These are phyloP conservation scores for Gaertneriomyces sp. DNA, from an alignment of 192 early-diverging fungal genomes.

Conservation along the genomic window DNA sequence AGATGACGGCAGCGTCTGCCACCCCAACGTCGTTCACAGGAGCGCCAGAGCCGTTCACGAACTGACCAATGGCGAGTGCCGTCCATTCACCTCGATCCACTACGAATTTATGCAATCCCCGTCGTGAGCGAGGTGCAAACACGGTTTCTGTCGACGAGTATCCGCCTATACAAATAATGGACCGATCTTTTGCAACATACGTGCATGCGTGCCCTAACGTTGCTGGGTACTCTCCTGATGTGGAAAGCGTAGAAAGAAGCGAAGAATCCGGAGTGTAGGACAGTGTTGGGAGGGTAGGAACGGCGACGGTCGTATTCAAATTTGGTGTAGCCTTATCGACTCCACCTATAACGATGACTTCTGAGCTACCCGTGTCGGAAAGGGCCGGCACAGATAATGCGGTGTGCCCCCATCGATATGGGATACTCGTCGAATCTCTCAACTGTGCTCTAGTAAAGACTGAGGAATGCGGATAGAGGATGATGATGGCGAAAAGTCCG, in stretches of 20 bases:
- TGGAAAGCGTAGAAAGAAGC: not conserved
- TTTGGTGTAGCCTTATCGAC: not conserved
- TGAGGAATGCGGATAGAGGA: too few relatives aligned
- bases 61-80: not conserved
- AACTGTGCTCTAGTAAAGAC: not conserved
- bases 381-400: not conserved
- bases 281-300: not conserved
- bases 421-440: not conserved
- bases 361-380: too few relatives aligned
- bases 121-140: conserved; percentile 3
- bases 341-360: conserved; percentile 1
- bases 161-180: conserved; percentile 9
- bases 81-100: conserved; percentile 2
- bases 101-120: not conserved
- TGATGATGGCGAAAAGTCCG: too few relatives aligned
- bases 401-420: conserved; percentile 5
- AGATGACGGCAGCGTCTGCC: not conserved
- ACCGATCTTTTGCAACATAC: not conserved
- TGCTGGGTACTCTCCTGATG: conserved; percentile 3
- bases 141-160: not conserved
- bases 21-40: not conserved
- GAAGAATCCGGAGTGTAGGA: not conserved
- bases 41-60: not conserved
- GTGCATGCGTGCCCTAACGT: conserved; percentile 12
- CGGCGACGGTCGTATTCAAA: not conserved